A percentile compares a stretch with the other conserved stretches of the same genome.
Conservation (phyloP, 139 green algal genomes). For the Trebouxia sp. region DNA sequence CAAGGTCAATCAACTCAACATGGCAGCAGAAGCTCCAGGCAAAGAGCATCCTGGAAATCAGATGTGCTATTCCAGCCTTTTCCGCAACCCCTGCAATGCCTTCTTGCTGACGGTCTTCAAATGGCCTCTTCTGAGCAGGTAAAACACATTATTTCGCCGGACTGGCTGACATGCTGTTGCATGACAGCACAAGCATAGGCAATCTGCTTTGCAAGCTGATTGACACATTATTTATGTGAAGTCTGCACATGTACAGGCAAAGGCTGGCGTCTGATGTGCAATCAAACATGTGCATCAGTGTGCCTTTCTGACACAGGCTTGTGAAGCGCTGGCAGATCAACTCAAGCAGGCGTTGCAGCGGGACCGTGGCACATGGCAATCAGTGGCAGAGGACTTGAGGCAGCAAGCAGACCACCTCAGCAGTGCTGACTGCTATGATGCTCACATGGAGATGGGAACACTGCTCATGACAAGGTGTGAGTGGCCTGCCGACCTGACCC, state of each 20-base stretch:
- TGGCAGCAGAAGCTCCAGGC: no score
- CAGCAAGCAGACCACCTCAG: constrained; percentile 2
- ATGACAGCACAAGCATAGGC: no score
- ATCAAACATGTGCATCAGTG: not conserved
- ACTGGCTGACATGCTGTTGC: no score
- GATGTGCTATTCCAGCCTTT: no score
- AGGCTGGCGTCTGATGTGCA: no score
- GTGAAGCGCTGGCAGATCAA: constrained; percentile 9
- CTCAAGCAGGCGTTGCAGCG: not conserved
- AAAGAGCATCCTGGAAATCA: no score
- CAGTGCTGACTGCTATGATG: constrained; percentile 38
- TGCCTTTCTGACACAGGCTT: not conserved
- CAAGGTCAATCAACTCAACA: no score
- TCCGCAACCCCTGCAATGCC: no score
- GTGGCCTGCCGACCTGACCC: not conserved
- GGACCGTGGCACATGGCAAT: not conserved
- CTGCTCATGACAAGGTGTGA: constrained; percentile 35
- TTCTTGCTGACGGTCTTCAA: no score
- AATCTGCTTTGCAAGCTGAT: no score
- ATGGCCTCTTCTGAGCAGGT: no score
- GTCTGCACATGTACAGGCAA: not conserved
- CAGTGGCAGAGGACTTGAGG: not conserved
- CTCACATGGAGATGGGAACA: constrained; percentile 70
- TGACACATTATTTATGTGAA: not conserved
- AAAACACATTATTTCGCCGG: no score